phyloP scores from a whole-genome alignment of 176 grass and related monocot genomes.

The Rhipidocladum racemiflorum region DNA sequence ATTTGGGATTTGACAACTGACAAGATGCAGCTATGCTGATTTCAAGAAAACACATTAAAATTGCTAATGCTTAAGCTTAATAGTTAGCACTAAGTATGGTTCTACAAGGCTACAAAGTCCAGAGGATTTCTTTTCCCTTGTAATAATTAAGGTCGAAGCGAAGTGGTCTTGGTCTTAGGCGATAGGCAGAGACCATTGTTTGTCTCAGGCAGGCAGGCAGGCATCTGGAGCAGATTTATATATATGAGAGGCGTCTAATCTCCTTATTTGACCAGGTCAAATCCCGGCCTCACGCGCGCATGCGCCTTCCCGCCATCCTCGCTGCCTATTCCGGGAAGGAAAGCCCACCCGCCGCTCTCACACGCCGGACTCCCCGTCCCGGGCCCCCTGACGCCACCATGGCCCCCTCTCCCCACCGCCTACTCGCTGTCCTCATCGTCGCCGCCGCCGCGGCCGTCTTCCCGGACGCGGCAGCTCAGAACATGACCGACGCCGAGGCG shows the following conservation, averaged over 20 bases:
- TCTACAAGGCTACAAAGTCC: too few species aligned
- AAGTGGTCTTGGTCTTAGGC: too few species aligned
- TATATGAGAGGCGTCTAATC: background rate
- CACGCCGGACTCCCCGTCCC: constrained; percentile 45
- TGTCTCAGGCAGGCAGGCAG: too few species aligned
- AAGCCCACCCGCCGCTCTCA: background rate
- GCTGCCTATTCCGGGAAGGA: constrained; percentile 39
- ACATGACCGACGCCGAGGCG: constrained; percentile 43
- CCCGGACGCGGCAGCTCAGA: background rate
- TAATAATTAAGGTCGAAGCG: too few species aligned
- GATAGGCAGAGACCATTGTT: too few species aligned
- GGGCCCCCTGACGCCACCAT: constrained; percentile 32
- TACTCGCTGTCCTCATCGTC: constrained; percentile 10
- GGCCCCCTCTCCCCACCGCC: constrained; percentile 23
- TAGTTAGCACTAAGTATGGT: too few species aligned
- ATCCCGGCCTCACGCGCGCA: background rate
- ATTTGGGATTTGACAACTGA: too few species aligned
- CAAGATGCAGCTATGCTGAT: too few species aligned
- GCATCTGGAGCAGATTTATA: too few species aligned
- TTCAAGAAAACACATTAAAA: too few species aligned
- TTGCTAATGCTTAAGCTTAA: too few species aligned
- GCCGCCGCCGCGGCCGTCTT: background rate
- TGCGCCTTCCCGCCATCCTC: constrained; percentile 32
- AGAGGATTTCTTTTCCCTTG: too few species aligned
- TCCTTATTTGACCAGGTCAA: background rate